Evolutionary conservation across 768 basidiomycete species (phyloP).

Genomic region (Boletus huronensis): DNA sequence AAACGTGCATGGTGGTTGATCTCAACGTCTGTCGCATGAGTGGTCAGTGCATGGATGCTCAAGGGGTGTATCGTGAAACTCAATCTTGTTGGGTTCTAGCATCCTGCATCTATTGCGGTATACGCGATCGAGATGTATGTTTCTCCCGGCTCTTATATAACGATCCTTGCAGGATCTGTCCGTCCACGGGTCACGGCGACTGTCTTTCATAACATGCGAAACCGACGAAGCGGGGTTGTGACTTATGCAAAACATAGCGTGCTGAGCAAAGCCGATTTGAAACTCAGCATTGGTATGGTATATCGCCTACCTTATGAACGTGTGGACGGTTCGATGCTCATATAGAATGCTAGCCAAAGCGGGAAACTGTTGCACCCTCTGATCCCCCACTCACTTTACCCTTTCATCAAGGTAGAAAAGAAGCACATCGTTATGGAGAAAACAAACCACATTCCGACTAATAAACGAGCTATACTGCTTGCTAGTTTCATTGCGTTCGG

Average conservation of each 20-base stretch:
- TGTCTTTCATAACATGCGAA: constrained; percentile 1
- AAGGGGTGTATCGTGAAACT: neutral
- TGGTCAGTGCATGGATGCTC: neutral
- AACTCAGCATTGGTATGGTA: too few relatives aligned
- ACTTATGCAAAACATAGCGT: too few relatives aligned
- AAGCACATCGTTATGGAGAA: neutral
- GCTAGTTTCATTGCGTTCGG: constrained; percentile 17
- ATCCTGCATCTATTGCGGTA: neutral
- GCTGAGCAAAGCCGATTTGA: too few relatives aligned
- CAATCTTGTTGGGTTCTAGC: neutral
- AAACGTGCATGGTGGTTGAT: neutral
- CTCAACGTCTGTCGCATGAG: neutral
- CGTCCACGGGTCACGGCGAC: neutral
- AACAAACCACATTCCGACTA: constrained; percentile 7
- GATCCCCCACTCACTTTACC: neutral
- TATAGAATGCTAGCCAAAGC: neutral
- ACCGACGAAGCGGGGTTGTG: too few relatives aligned
- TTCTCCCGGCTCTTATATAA: neutral
- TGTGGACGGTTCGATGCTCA: neutral
- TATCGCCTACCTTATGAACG: too few relatives aligned
- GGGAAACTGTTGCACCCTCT: neutral
- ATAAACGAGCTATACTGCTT: constrained; percentile 9
- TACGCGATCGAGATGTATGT: neutral
- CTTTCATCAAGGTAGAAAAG: neutral
- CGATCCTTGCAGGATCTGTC: neutral